phyloP scores from a whole-genome alignment of 2,329 filamentous ascomycete species.

The Penicillium fuscoglaucum region DNA sequence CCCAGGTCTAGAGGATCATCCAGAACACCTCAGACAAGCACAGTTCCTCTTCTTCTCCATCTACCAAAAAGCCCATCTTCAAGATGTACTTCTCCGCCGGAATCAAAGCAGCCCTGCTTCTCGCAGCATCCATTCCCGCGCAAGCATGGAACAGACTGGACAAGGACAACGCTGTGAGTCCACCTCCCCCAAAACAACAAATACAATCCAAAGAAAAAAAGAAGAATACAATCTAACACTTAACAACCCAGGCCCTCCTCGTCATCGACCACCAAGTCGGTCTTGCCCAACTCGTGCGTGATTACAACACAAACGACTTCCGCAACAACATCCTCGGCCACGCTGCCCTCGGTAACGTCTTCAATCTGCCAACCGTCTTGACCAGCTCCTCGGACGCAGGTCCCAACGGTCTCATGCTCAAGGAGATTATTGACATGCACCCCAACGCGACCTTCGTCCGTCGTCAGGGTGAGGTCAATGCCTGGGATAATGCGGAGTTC shows the following conservation, averaged over 20 bases:
- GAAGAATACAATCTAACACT: not conserved
- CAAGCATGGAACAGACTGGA: slow-evolving; percentile 30
- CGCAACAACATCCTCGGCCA: slow-evolving; percentile 68
- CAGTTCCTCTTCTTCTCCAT: not conserved
- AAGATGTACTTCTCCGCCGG: slow-evolving; percentile 15
- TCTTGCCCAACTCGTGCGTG: slow-evolving; percentile 54
- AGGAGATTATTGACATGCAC: slow-evolving; percentile 68
- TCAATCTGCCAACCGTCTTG: slow-evolving; percentile 68
- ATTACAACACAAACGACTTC: slow-evolving; percentile 66
- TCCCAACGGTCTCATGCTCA: slow-evolving; percentile 69
- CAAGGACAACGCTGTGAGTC: slow-evolving; percentile 28
- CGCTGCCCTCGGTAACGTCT: slow-evolving; percentile 64
- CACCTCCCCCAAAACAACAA: not conserved
- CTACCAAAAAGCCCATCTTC: not conserved
- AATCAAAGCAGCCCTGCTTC: slow-evolving; percentile 31
- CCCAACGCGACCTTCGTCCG: slow-evolving; percentile 65
- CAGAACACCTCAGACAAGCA: not conserved
- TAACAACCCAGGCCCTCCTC: slow-evolving; percentile 23
- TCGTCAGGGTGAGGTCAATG: slow-evolving; percentile 71
- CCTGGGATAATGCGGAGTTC: slow-evolving; percentile 74
- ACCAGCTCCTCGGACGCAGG: slow-evolving; percentile 69
- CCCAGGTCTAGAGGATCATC: not conserved
- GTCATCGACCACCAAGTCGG: slow-evolving; percentile 39
- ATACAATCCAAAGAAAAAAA: too few relatives aligned
- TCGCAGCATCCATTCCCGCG: slow-evolving; percentile 21